Base-by-base conservation (phyloP, 257 asterid genomes). In the Solanum lignicaule region DNA sequence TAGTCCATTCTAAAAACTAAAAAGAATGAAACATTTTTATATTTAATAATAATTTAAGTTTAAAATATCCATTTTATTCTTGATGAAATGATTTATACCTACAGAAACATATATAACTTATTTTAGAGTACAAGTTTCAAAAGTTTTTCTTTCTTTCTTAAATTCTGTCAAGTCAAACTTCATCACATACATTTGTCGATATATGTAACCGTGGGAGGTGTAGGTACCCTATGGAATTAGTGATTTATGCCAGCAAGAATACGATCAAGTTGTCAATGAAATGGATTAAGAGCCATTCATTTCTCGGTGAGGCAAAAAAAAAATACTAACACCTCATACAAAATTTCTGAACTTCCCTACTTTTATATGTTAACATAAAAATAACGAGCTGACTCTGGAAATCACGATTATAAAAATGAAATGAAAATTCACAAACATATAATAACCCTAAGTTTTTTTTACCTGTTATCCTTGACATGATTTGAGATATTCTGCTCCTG, bases 381-480 rank as follows among this genome's bases (percentile, higher is more conserved):
- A 68, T 27, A 25, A 68, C 35, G 4, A 27, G 74, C 1, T 68
- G 1, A 1, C 5, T 68, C 1, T 32, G 0, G 0, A 68, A 0
- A 27, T 8, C 23, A 27, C 11, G 11, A 27, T 68, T 27, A 27
- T 14, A 0, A 66, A 65, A 65, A 5, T 11, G 18, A 0, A 65
- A 11, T 65, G 5, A 66, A 27, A 66, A 66, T 66, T 27, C 35
- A 66, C 74, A 1, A 66, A 71, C 7, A 71, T 29, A 6, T 15
- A 31, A 31, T 71, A 71, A 66, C 1, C 78, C 41, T 71, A 71
- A 35, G 5, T 82, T 13, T 46, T 81, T 52, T 69, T 88, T 29
- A 81, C 92, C 92, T 58, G 35, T 65, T 36, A 90, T 87, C 83
- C 71, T 88, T 13, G 89, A 83, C 39, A 88, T 14, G 18, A 88